Evolutionary conservation across 2,329 filamentous ascomycete species (phyloP).

Genomic region (Trichoderma sp.): DNA sequence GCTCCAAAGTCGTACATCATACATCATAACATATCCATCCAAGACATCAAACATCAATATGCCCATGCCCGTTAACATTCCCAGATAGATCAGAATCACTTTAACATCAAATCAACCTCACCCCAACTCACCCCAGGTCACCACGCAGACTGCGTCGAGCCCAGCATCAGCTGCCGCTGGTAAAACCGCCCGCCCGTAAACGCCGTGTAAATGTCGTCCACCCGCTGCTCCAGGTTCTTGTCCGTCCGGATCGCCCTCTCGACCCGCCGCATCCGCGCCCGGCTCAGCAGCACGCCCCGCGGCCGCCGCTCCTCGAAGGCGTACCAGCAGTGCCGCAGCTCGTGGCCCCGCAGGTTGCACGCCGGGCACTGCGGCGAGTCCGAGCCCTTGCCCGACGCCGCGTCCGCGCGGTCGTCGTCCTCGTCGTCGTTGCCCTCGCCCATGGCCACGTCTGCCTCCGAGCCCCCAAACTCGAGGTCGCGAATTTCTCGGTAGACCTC

Average conservation of each 20-base stretch:
- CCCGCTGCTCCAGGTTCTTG: slow-evolving; percentile 22
- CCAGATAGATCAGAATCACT: no score
- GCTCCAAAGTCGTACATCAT: slow-evolving; percentile 6
- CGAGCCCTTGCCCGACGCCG: neutral
- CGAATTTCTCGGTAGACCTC: slow-evolving; percentile 24
- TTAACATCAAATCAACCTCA: no score
- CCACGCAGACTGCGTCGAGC: slow-evolving; percentile 21
- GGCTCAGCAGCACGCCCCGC: slow-evolving; percentile 17
- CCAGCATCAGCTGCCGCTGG: slow-evolving; percentile 24
- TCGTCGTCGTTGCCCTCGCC: neutral
- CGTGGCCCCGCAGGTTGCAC: slow-evolving; percentile 23
- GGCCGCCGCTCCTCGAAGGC: slow-evolving; percentile 22
- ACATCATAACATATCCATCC: neutral
- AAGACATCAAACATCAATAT: no score
- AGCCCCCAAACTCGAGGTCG: slow-evolving; percentile 12
- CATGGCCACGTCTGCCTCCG: slow-evolving; percentile 4
- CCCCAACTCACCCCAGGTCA: neutral
- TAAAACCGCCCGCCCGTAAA: slow-evolving; percentile 24
- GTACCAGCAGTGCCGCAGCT: slow-evolving; percentile 27
- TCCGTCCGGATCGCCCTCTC: slow-evolving; percentile 21
- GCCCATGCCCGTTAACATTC: no score
- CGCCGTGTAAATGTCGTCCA: slow-evolving; percentile 19
- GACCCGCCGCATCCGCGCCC: slow-evolving; percentile 9
- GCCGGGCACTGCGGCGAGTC: slow-evolving; percentile 22
- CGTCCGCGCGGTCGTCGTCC: neutral